A percentile compares a stretch with the other conserved stretches of the same genome.
Evolutionary conservation across 768 basidiomycete species (phyloP).

Genomic region (Phanerochaete sordida): DNA sequence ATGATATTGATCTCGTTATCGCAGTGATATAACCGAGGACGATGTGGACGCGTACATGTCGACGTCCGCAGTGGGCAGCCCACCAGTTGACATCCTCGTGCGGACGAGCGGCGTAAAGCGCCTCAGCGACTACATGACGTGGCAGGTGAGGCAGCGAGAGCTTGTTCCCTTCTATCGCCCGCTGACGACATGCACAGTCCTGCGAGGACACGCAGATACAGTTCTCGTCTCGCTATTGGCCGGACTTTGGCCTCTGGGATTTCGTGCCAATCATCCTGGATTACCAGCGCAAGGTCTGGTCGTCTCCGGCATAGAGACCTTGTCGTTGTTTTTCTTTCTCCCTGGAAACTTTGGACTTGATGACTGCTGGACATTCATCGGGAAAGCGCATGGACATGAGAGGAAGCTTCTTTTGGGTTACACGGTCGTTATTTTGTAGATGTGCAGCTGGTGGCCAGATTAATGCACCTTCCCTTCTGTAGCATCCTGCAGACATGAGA

Average conservation of each 20-base stretch:
- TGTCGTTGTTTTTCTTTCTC: background rate
- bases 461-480: no score
- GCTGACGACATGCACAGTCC: slow-evolving; percentile 46
- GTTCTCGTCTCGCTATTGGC: slow-evolving; percentile 86
- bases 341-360: no score
- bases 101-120: slow-evolving; percentile 90
- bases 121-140: slow-evolving; percentile 86
- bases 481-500: no score
- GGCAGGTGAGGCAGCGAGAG: slow-evolving; percentile 70
- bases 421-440: no score
- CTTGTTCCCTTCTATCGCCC: slow-evolving; percentile 6
- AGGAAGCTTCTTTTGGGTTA: no score
- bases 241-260: slow-evolving; percentile 84
- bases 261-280: slow-evolving; percentile 85
- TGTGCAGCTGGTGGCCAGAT: no score
- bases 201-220: slow-evolving; percentile 84
- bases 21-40: slow-evolving; percentile 57
- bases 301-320: background rate
- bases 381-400: no score
- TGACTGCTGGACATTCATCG: no score
- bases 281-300: slow-evolving; percentile 79
- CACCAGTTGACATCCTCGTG: slow-evolving; percentile 85
- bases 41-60: slow-evolving; percentile 66
- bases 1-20: background rate
- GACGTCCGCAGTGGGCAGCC: slow-evolving; percentile 61